These are phyloP conservation scores for Tetradesmus obliquus DNA, from an alignment of 139 green algal genomes.

Conservation along the genomic window DNA sequence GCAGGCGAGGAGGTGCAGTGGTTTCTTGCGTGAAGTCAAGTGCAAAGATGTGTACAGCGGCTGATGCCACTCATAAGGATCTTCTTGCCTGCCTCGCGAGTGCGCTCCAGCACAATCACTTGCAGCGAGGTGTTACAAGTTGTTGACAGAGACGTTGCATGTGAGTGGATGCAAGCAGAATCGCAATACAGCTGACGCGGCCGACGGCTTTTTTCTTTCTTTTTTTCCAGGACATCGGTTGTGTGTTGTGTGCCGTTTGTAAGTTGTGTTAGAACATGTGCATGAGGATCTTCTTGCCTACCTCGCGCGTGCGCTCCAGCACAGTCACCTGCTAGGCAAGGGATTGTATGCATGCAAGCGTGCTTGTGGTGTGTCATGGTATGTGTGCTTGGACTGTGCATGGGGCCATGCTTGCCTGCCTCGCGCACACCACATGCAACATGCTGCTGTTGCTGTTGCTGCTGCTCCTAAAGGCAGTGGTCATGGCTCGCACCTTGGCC, in stretches of 20 bases:
- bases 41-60: slow-evolving; percentile 64
- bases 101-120: not conserved
- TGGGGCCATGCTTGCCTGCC: slow-evolving; percentile 91
- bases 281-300: slow-evolving; percentile 91
- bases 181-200: no score
- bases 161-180: no score
- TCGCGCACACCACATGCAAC: slow-evolving; percentile 47
- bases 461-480: no score
- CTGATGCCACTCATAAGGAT: slow-evolving; percentile 67
- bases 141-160: no score
- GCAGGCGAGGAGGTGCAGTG: no score
- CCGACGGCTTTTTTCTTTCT: no score
- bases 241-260: no score
- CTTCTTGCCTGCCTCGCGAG: slow-evolving; percentile 73
- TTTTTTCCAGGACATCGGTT: no score
- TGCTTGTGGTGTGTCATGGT: not conserved
- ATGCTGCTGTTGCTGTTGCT: slow-evolving; percentile 25
- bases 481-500: not conserved
- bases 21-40: no score
- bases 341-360: not conserved
- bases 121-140: not conserved
- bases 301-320: slow-evolving; percentile 63
- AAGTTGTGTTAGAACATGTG: not conserved
- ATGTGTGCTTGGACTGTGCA: not conserved
- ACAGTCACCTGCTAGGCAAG: not conserved